These are phyloP conservation scores for Cucurbita maxima DNA, from an alignment of 306 rosid genomes.

Conservation along the genomic window DNA sequence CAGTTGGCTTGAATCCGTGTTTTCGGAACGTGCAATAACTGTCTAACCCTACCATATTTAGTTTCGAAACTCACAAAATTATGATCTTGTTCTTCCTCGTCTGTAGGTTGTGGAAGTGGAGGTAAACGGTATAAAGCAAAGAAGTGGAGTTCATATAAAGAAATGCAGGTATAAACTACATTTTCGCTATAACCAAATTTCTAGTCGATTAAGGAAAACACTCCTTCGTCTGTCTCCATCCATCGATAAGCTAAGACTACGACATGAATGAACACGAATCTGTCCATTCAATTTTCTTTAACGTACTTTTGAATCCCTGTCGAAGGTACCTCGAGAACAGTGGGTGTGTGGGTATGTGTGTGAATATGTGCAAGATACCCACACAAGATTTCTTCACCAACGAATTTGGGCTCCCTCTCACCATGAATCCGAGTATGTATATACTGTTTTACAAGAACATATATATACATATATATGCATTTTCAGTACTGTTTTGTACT, in stretches of 20 bases:
- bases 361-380: slow-evolving; percentile 96
- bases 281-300: too few relatives aligned
- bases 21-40: too few relatives aligned
- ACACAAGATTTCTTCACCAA: slow-evolving; percentile 94
- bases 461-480: neutral
- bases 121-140: slow-evolving; percentile 72
- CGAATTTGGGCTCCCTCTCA: slow-evolving; percentile 91
- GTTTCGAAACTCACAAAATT: too few relatives aligned
- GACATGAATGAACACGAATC: too few relatives aligned
- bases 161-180: slow-evolving; percentile 57
- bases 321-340: slow-evolving; percentile 84
- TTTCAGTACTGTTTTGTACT: neutral
- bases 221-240: too few relatives aligned
- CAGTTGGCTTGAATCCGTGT: too few relatives aligned
- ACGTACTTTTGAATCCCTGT: neutral
- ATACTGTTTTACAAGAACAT: neutral
- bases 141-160: slow-evolving; percentile 83
- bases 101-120: slow-evolving; percentile 76
- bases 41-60: too few relatives aligned
- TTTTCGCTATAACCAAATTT: neutral
- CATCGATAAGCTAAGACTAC: too few relatives aligned
- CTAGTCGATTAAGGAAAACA: too few relatives aligned
- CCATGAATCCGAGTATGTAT: slow-evolving; percentile 84
- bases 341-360: slow-evolving; percentile 92
- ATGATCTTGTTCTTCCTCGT: neutral